A percentile compares a stretch with the other conserved stretches of the same genome.
Conservation (phyloP, 169 alveolate genomes). For the Plasmodium reichenowi region DNA sequence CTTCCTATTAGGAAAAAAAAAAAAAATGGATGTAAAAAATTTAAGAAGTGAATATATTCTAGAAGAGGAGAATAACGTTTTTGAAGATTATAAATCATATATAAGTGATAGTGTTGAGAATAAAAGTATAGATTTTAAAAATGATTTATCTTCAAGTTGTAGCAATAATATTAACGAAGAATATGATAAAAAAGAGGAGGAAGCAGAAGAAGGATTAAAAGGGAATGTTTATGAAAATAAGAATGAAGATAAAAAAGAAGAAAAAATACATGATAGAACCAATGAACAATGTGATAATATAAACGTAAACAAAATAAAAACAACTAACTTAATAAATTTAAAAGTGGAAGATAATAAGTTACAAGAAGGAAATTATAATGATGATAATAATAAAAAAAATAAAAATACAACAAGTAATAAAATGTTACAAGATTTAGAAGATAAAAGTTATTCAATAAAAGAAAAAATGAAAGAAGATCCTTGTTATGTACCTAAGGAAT, state of each 20-base stretch:
- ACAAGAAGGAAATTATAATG: neutral
- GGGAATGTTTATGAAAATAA: neutral
- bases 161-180: conserved; percentile 42
- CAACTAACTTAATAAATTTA: neutral
- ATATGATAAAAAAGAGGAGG: conserved; percentile 33
- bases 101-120: conserved; percentile 56
- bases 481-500: conserved; percentile 73
- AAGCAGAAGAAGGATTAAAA: neutral
- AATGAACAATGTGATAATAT: conserved; percentile 2
- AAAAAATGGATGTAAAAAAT: conserved; percentile 48
- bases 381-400: neutral
- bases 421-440: neutral
- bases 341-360: neutral
- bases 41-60: conserved; percentile 59
- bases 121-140: neutral
- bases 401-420: neutral
- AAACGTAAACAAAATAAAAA: neutral
- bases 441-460: conserved; percentile 24
- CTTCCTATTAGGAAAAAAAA: neutral
- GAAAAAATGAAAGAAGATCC: conserved; percentile 77
- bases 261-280: neutral
- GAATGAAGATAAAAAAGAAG: neutral
- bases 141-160: neutral
- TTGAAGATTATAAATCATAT: conserved; percentile 65
- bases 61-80: conserved; percentile 70